Base-by-base conservation (phyloP, 306 rosid species). In the Aeschynomene evenia region DNA sequence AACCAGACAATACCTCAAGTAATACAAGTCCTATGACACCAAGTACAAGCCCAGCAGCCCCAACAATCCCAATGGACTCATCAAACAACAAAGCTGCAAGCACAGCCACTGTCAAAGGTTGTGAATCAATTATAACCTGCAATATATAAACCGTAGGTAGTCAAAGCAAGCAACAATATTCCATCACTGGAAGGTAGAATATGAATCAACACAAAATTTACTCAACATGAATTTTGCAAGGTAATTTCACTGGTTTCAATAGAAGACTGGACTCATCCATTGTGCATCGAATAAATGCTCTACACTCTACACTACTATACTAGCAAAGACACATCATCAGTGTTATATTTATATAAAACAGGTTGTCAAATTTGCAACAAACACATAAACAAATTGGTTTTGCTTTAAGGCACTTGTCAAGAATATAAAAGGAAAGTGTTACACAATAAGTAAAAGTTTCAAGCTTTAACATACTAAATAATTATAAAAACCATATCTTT, bases 101-200 rank as follows among this genome's bases (percentile, higher is more conserved):
- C 54, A 93, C 72, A 21, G 98, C 98, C 61, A 93, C 98, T 2
- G 98, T 90, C 83, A 93, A 85, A 66, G 98, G 97, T 73, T 93
- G 98, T 31, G 98, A 93, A 62, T 93, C 98, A 74, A 93, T 90
- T 72, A 93, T 90, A 76, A 93, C 96, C 98, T 93, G 94, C 76
- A 74, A 71, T 45, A 59, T 9, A 56, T 49, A 10, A 51, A 43
- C 8, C 7, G 26, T 28, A 59, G 28, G 20, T 4, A 33, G 66
- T 60, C 70, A 73, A 66, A 48, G 71, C 43, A 53, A 70, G 65
- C 55, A 70, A 69, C 56, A 42, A 26, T 22, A 15, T 21, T 16
- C 6, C 58, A 48, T 51, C 68, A 55, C n/a, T 52, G 33, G 29
- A 71, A 23, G 19, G 34, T 46, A 52, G 52, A 71, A 54, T 36